phyloP scores from a whole-genome alignment of 2,329 filamentous ascomycete species.

The Paradendryphiella salina region DNA sequence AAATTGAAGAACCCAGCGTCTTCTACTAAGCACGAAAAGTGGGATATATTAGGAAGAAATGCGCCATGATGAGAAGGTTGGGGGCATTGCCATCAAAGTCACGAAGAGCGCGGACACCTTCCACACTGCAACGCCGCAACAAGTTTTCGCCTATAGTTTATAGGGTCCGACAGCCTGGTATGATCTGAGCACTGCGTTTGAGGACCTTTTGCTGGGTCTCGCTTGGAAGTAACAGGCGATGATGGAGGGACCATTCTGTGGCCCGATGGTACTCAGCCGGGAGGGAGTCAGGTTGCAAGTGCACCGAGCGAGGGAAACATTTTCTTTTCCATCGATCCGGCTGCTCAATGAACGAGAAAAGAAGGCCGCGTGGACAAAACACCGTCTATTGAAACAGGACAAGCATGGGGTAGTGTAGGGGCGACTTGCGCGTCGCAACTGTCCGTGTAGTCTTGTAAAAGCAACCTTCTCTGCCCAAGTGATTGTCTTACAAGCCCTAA shows the following conservation, averaged over 20 bases:
- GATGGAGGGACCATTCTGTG: slow-evolving; percentile 29
- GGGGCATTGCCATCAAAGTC: slow-evolving; percentile 38
- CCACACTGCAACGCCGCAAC: slow-evolving; percentile 23
- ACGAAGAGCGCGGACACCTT: slow-evolving; percentile 28
- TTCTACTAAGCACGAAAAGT: slow-evolving; percentile 13
- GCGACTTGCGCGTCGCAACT: neutral
- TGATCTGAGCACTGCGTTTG: slow-evolving; percentile 32
- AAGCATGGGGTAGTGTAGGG: neutral
- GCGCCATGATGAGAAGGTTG: slow-evolving; percentile 22
- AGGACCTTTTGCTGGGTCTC: slow-evolving; percentile 36
- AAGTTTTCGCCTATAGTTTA: slow-evolving; percentile 33
- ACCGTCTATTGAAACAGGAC: too few species aligned
- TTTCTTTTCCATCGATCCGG: slow-evolving; percentile 23
- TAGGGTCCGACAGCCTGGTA: slow-evolving; percentile 32
- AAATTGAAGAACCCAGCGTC: neutral
- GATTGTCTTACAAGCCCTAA: neutral
- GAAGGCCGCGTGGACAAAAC: neutral
- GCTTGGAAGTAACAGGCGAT: slow-evolving; percentile 24
- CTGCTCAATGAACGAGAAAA: neutral
- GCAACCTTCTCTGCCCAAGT: neutral
- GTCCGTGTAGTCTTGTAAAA: neutral
- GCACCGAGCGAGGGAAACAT: slow-evolving; percentile 26
- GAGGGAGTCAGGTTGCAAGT: slow-evolving; percentile 29
- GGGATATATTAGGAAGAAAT: slow-evolving; percentile 24
- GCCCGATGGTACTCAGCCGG: slow-evolving; percentile 29